Conservation (phyloP, 768 basidiomycete genomes). For the Lentinula detonsa region DNA sequence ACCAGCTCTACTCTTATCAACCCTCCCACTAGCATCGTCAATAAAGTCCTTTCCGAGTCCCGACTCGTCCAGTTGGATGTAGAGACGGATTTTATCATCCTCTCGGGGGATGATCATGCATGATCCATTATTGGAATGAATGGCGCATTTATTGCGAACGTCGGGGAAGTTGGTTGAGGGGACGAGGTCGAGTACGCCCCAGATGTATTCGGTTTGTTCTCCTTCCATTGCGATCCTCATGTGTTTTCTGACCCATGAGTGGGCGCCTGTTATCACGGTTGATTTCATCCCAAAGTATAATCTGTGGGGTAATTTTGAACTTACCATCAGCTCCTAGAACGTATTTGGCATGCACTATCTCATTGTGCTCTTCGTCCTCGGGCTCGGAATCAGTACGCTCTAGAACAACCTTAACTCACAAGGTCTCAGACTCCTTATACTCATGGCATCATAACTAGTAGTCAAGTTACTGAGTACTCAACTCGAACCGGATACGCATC, state of each 20-base stretch:
- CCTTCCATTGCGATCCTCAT: constrained; percentile 70
- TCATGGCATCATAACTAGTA: not conserved
- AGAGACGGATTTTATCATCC: constrained; percentile 60
- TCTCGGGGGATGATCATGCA: constrained; percentile 75
- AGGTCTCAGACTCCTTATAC: too few species aligned
- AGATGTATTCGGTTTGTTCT: constrained; percentile 70
- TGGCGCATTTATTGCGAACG: constrained; percentile 54
- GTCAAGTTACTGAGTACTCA: constrained; percentile 15
- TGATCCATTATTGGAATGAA: constrained; percentile 67
- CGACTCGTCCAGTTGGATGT: constrained; percentile 64
- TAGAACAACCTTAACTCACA: constrained; percentile 32
- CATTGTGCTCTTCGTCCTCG: constrained; percentile 27
- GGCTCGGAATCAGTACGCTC: constrained; percentile 27
- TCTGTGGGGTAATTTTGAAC: constrained; percentile 8
- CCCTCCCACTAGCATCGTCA: constrained; percentile 41
- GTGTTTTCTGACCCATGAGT: constrained; percentile 75
- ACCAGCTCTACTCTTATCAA: constrained; percentile 46
- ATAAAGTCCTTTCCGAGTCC: constrained; percentile 39
- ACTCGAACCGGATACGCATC: constrained; percentile 31
- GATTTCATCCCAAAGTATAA: too few species aligned
- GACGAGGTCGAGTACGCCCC: constrained; percentile 75
- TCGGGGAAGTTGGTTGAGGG: constrained; percentile 78
- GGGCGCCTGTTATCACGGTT: constrained; percentile 44
- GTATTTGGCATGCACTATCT: constrained; percentile 65
- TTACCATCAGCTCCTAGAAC: constrained; percentile 73